phyloP scores from a whole-genome alignment of 2,329 filamentous ascomycete genomes.

The Fonsecaea nubica region DNA sequence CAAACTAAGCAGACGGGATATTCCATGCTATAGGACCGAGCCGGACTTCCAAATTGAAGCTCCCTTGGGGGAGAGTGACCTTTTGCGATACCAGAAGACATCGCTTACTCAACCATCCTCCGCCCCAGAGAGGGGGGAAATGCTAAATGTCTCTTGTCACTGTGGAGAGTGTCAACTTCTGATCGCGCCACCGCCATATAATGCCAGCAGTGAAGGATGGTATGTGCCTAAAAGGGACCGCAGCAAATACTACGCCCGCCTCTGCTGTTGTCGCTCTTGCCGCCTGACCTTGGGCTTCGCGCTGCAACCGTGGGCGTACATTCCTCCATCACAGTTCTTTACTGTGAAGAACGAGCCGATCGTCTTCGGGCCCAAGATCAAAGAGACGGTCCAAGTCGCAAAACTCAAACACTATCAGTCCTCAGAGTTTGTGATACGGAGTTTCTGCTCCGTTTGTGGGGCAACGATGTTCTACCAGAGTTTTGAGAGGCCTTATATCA shows the following conservation, averaged over 20 bases:
- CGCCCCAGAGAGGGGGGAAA: conserved; percentile 10
- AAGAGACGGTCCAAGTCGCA: conserved; percentile 23
- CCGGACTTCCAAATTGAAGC: conserved; percentile 5
- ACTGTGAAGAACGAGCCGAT: conserved; percentile 48
- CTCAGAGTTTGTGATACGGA: conserved; percentile 59
- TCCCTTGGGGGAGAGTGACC: conserved; percentile 14
- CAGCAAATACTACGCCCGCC: conserved; percentile 64
- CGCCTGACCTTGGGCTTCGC: conserved; percentile 67
- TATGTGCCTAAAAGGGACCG: conserved; percentile 59
- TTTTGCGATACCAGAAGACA: conserved; percentile 13
- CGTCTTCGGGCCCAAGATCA: conserved; percentile 49
- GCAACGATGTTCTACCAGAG: conserved; percentile 70
- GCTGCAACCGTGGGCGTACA: conserved; percentile 70
- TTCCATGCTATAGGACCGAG: conserved; percentile 26
- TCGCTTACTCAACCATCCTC: conserved; percentile 6
- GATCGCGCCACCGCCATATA: conserved; percentile 61
- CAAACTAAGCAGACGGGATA: conserved; percentile 15
- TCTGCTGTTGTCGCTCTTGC: conserved; percentile 69
- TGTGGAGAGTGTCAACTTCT: conserved; percentile 62
- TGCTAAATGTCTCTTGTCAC: conserved; percentile 30
- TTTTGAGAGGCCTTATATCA: conserved; percentile 58
- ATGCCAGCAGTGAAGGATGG: conserved; percentile 51
- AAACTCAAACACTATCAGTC: conserved; percentile 61
- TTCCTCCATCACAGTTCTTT: conserved; percentile 65
- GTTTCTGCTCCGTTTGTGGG: conserved; percentile 68